These are phyloP conservation scores for Sistotremastrum niveocremeum DNA, from an alignment of 768 basidiomycete species.

Conservation along the genomic window DNA sequence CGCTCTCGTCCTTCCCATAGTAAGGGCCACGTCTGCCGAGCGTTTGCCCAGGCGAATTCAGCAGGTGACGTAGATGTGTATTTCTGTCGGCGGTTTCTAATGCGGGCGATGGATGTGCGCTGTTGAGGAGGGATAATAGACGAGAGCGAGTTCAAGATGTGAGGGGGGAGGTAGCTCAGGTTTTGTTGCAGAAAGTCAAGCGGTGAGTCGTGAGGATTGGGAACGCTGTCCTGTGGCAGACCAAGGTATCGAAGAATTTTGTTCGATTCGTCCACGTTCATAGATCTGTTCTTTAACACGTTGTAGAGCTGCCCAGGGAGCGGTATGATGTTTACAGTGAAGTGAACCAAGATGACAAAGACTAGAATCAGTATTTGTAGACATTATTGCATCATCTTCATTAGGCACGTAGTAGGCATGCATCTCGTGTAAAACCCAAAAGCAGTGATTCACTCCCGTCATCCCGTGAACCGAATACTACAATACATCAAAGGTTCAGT, in stretches of 20 bases:
- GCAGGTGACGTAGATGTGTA: slow-evolving; percentile 43
- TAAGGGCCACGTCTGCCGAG: slow-evolving; percentile 46
- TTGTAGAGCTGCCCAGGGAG: too few species aligned
- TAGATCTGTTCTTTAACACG: too few species aligned
- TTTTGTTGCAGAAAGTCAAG: slow-evolving; percentile 50
- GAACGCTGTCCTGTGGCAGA: slow-evolving; percentile 42
- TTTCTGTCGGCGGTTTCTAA: slow-evolving; percentile 61
- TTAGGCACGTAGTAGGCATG: too few species aligned
- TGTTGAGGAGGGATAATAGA: slow-evolving; percentile 41
- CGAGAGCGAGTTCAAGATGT: slow-evolving; percentile 36
- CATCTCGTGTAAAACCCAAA: too few species aligned
- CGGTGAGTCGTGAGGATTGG: slow-evolving; percentile 44
- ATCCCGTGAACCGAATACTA: too few species aligned
- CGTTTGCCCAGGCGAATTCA: slow-evolving; percentile 40
- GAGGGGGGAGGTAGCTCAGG: slow-evolving; percentile 51
- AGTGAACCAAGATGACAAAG: too few species aligned
- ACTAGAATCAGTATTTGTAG: too few species aligned
- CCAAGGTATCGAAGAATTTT: slow-evolving; percentile 29
- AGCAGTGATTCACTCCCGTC: too few species aligned
- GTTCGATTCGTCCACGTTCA: too few species aligned
- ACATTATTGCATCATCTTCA: too few species aligned
- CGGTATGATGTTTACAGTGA: too few species aligned
- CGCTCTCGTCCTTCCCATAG: slow-evolving; percentile 50
- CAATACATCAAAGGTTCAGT: too few species aligned
- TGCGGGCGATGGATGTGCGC: slow-evolving; percentile 44